phyloP scores from a whole-genome alignment of 495 filamentous ascomycete species.

The Aspergillus nanangensis region DNA sequence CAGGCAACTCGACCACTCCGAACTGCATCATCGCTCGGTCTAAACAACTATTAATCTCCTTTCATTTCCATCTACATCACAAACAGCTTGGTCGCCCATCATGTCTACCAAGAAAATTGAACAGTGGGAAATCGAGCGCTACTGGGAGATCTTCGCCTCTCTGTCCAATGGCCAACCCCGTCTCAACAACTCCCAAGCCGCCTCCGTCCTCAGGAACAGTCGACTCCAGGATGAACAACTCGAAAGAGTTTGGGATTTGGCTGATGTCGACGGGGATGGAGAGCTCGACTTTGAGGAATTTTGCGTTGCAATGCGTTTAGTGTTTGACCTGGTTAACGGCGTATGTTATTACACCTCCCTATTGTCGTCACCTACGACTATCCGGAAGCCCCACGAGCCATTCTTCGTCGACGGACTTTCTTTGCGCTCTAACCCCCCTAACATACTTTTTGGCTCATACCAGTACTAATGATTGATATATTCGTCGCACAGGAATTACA shows the following conservation, averaged over 20 bases:
- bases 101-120: constrained; percentile 83
- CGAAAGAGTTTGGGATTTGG: constrained; percentile 94
- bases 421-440: neutral
- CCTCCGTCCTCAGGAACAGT: constrained; percentile 92
- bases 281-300: constrained; percentile 99
- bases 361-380: too few relatives aligned
- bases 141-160: constrained; percentile 97
- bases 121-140: constrained; percentile 92
- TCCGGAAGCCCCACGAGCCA: too few relatives aligned
- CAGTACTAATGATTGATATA: neutral
- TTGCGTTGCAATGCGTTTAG: constrained; percentile 95
- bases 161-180: constrained; percentile 73
- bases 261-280: constrained; percentile 94
- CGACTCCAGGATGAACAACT: constrained; percentile 90
- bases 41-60: too few relatives aligned
- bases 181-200: constrained; percentile 86
- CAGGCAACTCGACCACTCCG: constrained; percentile 1
- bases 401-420: neutral
- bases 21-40: too few relatives aligned
- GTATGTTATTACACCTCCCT: constrained; percentile 45
- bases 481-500: constrained; percentile 63
- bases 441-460: too few relatives aligned
- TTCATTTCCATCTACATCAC: too few relatives aligned
- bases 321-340: constrained; percentile 95
- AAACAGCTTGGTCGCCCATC: constrained; percentile 33